A percentile compares a stretch with the other conserved stretches of the same genome.
phyloP scores from a whole-genome alignment of 2,329 filamentous ascomycete species.

The Fusarium temperatum region DNA sequence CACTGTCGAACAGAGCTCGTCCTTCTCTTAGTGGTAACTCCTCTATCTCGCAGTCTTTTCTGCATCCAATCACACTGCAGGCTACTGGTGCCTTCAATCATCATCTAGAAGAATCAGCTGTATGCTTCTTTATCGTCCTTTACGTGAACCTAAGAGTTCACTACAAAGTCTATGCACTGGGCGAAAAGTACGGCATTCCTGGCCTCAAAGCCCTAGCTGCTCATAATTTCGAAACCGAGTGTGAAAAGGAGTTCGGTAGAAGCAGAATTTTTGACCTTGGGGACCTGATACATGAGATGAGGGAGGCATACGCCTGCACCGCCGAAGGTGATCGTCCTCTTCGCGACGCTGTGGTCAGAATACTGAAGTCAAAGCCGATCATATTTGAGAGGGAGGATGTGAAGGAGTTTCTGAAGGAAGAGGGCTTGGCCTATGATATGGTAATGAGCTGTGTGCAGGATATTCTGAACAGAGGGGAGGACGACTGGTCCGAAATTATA shows the following conservation, averaged over 20 bases:
- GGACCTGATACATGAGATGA: background rate
- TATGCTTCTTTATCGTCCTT: fast-evolving
- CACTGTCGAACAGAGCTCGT: background rate
- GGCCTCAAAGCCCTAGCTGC: background rate
- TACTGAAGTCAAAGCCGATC: background rate
- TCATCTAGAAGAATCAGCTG: background rate
- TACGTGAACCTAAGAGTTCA: background rate
- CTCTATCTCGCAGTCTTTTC: background rate
- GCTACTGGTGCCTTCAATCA: fast-evolving
- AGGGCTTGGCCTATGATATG: background rate
- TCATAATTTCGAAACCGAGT: background rate
- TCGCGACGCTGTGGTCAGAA: background rate
- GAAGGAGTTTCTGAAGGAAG: background rate
- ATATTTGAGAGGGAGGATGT: background rate
- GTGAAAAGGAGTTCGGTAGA: fast-evolving
- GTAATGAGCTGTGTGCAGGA: background rate
- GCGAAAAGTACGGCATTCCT: background rate
- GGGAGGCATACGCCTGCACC: background rate
- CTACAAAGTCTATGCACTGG: no score
- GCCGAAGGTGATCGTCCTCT: background rate
- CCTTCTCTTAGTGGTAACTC: background rate
- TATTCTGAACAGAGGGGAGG: background rate
- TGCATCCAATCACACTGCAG: background rate
- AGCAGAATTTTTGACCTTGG: fast-evolving
- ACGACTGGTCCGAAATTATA: background rate